phyloP scores from a whole-genome alignment of 768 basidiomycete species.

The Suillus variegatus region DNA sequence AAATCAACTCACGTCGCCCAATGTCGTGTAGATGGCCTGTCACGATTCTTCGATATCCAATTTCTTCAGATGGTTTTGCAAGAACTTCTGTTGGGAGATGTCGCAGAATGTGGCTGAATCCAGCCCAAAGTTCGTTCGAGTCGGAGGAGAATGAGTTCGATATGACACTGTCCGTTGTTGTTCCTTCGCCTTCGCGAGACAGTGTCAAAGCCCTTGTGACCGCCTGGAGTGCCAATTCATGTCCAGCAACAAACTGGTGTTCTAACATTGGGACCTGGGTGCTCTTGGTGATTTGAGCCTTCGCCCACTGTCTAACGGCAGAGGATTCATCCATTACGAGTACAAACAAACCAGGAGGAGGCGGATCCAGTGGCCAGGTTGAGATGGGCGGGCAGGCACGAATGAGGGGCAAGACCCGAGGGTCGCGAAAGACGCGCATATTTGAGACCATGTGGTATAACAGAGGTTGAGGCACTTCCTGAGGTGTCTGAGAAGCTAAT shows the following conservation, averaged over 20 bases:
- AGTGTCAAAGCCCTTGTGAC: conserved; percentile 36
- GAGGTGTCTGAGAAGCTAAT: background rate
- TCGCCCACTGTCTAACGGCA: conserved; percentile 63
- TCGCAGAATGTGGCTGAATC: conserved; percentile 46
- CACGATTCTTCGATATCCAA: conserved; percentile 55
- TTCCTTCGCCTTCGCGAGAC: conserved; percentile 18
- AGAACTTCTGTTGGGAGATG: conserved; percentile 50
- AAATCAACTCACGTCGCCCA: conserved; percentile 55
- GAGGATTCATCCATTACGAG: conserved; percentile 53
- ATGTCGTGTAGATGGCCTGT: conserved; percentile 60
- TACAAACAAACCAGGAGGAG: conserved; percentile 62
- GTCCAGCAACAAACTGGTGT: conserved; percentile 48
- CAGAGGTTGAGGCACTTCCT: conserved; percentile 44
- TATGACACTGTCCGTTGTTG: conserved; percentile 6
- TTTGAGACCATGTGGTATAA: conserved; percentile 67
- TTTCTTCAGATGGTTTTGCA: conserved; percentile 34
- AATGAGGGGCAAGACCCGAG: conserved; percentile 40
- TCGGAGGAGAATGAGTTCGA: conserved; percentile 38
- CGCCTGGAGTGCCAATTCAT: conserved; percentile 45
- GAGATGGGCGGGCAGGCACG: conserved; percentile 29
- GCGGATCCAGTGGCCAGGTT: conserved; percentile 57
- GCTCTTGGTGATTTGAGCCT: conserved; percentile 41
- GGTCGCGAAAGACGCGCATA: conserved; percentile 54
- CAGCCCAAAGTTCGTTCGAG: conserved; percentile 53
- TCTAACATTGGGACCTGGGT: conserved; percentile 45